Evolutionary conservation across 140 eudicot species (phyloP).

Genomic region (Anethum foeniculum): DNA sequence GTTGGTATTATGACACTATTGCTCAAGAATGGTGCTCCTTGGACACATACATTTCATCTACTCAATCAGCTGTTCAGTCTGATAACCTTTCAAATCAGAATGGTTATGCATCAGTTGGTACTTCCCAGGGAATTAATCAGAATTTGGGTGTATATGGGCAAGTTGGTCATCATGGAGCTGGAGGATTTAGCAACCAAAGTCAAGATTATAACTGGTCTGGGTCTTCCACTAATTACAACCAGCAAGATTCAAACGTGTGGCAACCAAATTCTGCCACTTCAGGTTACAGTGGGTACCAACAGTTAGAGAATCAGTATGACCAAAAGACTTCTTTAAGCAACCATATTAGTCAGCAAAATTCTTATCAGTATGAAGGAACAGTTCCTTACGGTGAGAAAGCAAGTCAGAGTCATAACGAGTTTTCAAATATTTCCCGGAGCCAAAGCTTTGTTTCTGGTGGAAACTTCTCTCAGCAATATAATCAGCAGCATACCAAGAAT

Average conservation of each 20-base stretch:
- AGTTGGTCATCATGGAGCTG: conserved; percentile 24
- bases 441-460: conserved; percentile 43
- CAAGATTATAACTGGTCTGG: conserved; percentile 45
- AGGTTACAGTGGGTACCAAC: conserved; percentile 23
- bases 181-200: conserved; percentile 28
- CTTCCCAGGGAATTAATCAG: conserved; percentile 34
- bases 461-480: conserved; percentile 31
- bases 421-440: conserved; percentile 28
- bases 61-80: conserved; percentile 33
- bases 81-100: conserved; percentile 39
- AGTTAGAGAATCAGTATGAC: conserved; percentile 27
- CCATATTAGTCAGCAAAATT: conserved; percentile 35
- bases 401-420: conserved; percentile 34
- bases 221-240: conserved; percentile 27
- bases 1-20: conserved; percentile 87
- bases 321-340: conserved; percentile 27
- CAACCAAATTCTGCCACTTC: conserved; percentile 26
- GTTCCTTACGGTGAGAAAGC: conserved; percentile 33
- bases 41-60: conserved; percentile 45
- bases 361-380: conserved; percentile 35
- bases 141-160: conserved; percentile 23
- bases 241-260: conserved; percentile 40
- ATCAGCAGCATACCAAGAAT: conserved; percentile 31
- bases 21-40: conserved; percentile 64
- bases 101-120: conserved; percentile 32